A percentile compares a stretch with the other conserved stretches of the same genome.
These are phyloP conservation scores for Fagopyrum esculentum DNA, from an alignment of 148 eudicot genomes.

Conservation along the genomic window DNA sequence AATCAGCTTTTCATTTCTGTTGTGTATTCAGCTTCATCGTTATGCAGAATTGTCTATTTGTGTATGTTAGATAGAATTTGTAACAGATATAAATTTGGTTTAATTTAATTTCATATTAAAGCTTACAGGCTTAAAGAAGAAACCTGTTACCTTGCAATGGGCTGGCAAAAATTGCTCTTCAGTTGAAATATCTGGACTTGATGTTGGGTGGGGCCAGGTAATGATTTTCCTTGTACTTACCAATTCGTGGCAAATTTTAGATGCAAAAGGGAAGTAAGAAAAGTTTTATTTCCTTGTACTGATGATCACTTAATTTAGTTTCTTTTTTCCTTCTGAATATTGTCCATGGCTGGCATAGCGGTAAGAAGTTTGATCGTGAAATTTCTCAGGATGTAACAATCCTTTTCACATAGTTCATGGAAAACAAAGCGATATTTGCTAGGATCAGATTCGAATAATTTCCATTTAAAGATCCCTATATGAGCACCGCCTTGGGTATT, in stretches of 20 bases:
- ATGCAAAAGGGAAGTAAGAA: not conserved
- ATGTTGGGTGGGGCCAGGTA: constrained; percentile 98
- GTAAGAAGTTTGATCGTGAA: too few relatives aligned
- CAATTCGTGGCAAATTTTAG: too few relatives aligned
- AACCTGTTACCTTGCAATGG: constrained; percentile 61
- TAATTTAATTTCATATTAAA: constrained; percentile 21
- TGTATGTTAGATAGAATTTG: not conserved
- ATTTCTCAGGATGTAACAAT: too few relatives aligned
- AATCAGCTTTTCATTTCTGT: not conserved
- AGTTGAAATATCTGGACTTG: constrained; percentile 94
- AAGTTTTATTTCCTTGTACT: too few relatives aligned
- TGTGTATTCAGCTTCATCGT: not conserved
- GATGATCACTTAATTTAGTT: too few relatives aligned
- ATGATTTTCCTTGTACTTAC: constrained; percentile 8
- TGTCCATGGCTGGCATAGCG: too few relatives aligned
- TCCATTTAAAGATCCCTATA: too few relatives aligned
- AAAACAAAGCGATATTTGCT: too few relatives aligned
- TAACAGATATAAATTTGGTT: not conserved
- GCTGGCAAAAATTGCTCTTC: constrained; percentile 30
- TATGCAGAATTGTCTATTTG: not conserved
- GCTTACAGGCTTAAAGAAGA: constrained; percentile 82
- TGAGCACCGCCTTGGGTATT: too few relatives aligned
- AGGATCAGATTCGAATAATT: too few relatives aligned
- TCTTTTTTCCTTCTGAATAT: too few relatives aligned
- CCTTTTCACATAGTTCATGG: too few relatives aligned